Evolutionary conservation across 2,329 filamentous ascomycete genomes (phyloP).

Genomic region (Aspergillus viridinutans): DNA sequence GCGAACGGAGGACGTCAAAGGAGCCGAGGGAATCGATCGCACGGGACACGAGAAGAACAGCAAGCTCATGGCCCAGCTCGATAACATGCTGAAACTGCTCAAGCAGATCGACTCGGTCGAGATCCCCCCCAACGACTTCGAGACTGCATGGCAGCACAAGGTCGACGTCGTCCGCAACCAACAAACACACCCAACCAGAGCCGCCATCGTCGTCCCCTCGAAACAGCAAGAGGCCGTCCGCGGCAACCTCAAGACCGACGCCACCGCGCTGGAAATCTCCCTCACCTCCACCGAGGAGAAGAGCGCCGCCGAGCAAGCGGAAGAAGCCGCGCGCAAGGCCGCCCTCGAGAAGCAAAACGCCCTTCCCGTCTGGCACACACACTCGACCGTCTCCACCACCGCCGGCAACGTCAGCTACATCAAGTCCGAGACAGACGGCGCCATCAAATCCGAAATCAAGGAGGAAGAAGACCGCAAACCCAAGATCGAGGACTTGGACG

Average conservation of each 20-base stretch:
- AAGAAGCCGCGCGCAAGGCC: slow-evolving; percentile 45
- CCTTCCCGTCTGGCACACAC: slow-evolving; percentile 51
- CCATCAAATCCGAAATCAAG: slow-evolving; percentile 39
- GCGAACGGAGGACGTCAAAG: slow-evolving; percentile 43
- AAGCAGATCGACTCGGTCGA: slow-evolving; percentile 47
- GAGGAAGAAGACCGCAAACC: slow-evolving; percentile 43
- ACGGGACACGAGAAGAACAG: slow-evolving; percentile 49
- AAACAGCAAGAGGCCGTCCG: slow-evolving; percentile 38
- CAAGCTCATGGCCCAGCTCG: slow-evolving; percentile 46
- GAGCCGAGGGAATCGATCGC: slow-evolving; percentile 40
- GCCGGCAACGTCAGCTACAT: slow-evolving; percentile 20
- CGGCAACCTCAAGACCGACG: slow-evolving; percentile 42
- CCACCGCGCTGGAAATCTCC: slow-evolving; percentile 45
- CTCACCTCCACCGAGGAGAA: slow-evolving; percentile 48
- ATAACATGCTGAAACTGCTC: slow-evolving; percentile 44
- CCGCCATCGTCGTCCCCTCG: slow-evolving; percentile 38
- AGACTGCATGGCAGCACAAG: slow-evolving; percentile 47
- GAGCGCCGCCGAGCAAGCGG: slow-evolving; percentile 46
- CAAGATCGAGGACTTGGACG: slow-evolving; percentile 40
- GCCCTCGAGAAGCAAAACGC: slow-evolving; percentile 50
- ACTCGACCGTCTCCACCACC: slow-evolving; percentile 43
- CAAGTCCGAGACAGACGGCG: slow-evolving; percentile 29
- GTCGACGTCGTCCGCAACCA: slow-evolving; percentile 44
- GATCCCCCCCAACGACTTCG: slow-evolving; percentile 47
- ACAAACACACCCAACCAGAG: slow-evolving; percentile 38